A percentile compares a stretch with the other conserved stretches of the same genome.
Conservation (phyloP, 2,329 filamentous ascomycete species). For the Rhinocladiella mackenziei region DNA sequence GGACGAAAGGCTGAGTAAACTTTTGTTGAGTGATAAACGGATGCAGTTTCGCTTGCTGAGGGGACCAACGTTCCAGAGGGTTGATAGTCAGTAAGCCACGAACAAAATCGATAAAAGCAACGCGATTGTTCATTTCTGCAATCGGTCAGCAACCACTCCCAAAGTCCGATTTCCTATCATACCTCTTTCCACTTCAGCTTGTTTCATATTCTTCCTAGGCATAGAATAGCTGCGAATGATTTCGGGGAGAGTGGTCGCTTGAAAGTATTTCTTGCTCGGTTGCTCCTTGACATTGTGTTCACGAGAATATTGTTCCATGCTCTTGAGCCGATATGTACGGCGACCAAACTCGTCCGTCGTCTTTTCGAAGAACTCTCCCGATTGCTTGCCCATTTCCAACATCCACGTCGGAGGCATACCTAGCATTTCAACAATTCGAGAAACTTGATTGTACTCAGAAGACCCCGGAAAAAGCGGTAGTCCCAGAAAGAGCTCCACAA, state of each 20-base stretch:
- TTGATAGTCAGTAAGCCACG: conserved; percentile 90
- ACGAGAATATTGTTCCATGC: conserved; percentile 94
- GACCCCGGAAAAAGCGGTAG: conserved; percentile 93
- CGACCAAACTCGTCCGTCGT: conserved; percentile 85
- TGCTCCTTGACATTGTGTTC: conserved; percentile 97
- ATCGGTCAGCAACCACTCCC: conserved; percentile 20
- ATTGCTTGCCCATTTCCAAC: conserved; percentile 98
- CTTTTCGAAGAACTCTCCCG: conserved; percentile 96
- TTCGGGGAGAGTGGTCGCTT: conserved; percentile 85
- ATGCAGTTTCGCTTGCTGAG: conserved; percentile 93
- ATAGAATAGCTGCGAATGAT: conserved; percentile 98
- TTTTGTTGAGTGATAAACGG: conserved; percentile 99
- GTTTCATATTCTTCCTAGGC: conserved; percentile 99
- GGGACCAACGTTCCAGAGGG: conserved; percentile 93
- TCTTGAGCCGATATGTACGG: conserved; percentile 86
- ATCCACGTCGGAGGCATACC: conserved; percentile 97
- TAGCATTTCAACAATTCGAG: conserved; percentile 95
- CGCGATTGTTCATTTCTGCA: conserved; percentile 94
- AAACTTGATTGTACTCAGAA: conserved; percentile 98
- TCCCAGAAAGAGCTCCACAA: conserved; percentile 93
- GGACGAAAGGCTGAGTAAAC: conserved; percentile 91
- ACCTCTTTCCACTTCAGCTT: conserved; percentile 93
- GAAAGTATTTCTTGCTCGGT: conserved; percentile 99
- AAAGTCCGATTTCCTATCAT: conserved; percentile 33
- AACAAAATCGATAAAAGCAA: conserved; percentile 97